These are phyloP conservation scores for Bipolaris victoriae DNA, from an alignment of 2,329 filamentous ascomycete genomes.

Conservation along the genomic window DNA sequence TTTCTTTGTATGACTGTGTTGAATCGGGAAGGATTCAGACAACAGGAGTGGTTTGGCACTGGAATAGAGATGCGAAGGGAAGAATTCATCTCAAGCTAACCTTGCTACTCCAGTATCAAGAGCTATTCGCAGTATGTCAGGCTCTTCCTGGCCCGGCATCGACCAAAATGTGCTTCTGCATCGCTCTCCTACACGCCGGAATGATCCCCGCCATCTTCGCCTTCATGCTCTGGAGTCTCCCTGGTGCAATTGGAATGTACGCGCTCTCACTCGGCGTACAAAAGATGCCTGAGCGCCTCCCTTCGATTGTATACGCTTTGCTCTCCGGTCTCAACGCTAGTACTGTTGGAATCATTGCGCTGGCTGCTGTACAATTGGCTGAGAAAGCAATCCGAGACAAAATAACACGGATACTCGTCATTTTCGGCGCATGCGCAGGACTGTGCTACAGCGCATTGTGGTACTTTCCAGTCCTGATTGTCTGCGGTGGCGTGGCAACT, in stretches of 20 bases:
- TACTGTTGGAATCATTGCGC: slow-evolving; percentile 73
- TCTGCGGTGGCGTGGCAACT: slow-evolving; percentile 59
- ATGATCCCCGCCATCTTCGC: slow-evolving; percentile 63
- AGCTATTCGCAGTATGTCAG: slow-evolving; percentile 73
- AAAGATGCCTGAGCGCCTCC: slow-evolving; percentile 64
- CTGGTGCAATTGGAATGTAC: slow-evolving; percentile 74
- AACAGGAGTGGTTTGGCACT: neutral
- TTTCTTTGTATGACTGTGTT: neutral
- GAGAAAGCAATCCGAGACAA: slow-evolving; percentile 71
- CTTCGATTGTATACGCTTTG: slow-evolving; percentile 68
- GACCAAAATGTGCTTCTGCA: slow-evolving; percentile 74
- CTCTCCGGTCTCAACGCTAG: slow-evolving; percentile 74
- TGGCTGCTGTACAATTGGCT: slow-evolving; percentile 71
- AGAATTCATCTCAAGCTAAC: neutral
- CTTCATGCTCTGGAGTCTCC: slow-evolving; percentile 72
- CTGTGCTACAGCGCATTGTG: slow-evolving; percentile 74
- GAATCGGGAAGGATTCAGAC: neutral
- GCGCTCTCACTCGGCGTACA: slow-evolving; percentile 69
- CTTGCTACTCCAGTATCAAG: slow-evolving; percentile 63
- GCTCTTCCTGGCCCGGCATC: slow-evolving; percentile 70
- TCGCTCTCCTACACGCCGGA: slow-evolving; percentile 68
- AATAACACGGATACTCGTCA: slow-evolving; percentile 67
- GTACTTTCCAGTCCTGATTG: slow-evolving; percentile 74
- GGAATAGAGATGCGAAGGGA: neutral
- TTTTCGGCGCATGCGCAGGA: slow-evolving; percentile 67